phyloP scores from a whole-genome alignment of 257 asterid genomes.

The Solanum verrucosum region DNA sequence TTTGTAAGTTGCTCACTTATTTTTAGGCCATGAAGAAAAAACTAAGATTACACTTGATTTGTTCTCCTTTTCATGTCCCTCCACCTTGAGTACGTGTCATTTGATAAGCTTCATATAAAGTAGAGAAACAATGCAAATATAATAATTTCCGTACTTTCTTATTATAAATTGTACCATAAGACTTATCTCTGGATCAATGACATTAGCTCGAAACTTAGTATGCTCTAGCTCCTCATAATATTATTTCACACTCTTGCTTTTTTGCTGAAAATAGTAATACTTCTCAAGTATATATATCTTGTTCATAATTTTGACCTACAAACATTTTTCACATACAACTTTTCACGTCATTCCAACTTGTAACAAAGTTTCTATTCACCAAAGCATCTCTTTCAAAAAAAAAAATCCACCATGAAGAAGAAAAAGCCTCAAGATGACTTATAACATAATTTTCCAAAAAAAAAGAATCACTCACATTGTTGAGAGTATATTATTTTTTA shows the following conservation, averaged over 20 bases:
- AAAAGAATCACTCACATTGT: background rate
- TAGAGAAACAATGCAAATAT: too few relatives aligned
- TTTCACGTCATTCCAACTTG: background rate
- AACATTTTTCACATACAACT: background rate
- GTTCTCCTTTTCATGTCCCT: background rate
- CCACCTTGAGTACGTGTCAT: background rate
- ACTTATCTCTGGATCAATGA: background rate
- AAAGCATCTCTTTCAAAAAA: background rate
- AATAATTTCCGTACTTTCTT: background rate
- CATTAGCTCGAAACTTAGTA: background rate
- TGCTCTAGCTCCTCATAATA: background rate
- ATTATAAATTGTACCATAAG: background rate
- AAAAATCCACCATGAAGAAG: background rate
- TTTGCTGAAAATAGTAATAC: background rate
- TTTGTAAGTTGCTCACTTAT: background rate
- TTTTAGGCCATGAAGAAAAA: background rate
- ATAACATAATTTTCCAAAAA: too few relatives aligned
- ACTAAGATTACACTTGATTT: background rate
- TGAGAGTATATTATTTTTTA: background rate
- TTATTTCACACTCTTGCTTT: background rate
- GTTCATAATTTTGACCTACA: background rate
- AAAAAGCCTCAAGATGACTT: background rate
- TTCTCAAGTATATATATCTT: background rate
- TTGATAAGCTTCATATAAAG: background rate
- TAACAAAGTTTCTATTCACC: background rate